Percentiles rank a stretch among this genome's conserved stretches.
These are phyloP conservation scores for Penicillium sp. DNA, from an alignment of 2,329 filamentous ascomycete genomes.

Conservation along the genomic window DNA sequence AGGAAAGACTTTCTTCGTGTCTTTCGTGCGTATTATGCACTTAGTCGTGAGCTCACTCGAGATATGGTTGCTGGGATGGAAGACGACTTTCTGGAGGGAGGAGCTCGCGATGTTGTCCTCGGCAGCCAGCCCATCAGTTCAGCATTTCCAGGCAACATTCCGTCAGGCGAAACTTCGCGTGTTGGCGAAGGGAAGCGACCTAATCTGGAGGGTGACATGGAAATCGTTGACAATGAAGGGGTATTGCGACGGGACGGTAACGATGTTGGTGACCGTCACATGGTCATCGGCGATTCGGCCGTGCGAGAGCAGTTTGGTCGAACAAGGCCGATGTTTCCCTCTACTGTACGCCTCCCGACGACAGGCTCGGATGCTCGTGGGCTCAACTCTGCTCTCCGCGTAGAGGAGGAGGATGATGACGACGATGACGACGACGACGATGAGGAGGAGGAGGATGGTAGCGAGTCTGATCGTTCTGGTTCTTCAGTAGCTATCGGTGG, in stretches of 20 bases:
- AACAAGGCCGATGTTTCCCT: conserved; percentile 38
- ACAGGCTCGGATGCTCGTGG: conserved; percentile 16
- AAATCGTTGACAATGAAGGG: conserved; percentile 64
- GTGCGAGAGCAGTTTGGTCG: conserved; percentile 41
- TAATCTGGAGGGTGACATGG: conserved; percentile 65
- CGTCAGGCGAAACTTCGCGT: conserved; percentile 64
- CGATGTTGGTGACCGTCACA: conserved; percentile 65
- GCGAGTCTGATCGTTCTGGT: conserved; percentile 28
- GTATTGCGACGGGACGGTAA: conserved; percentile 64
- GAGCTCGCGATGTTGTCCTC: conserved; percentile 75
- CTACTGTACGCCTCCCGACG: conserved; percentile 30
- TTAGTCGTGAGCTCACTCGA: conserved; percentile 85
- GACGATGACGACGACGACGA: conserved; percentile 26
- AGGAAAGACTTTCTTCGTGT: conserved; percentile 87
- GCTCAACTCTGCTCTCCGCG: background rate
- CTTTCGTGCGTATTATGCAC: conserved; percentile 88
- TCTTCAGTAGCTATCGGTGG: conserved; percentile 35
- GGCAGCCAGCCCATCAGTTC: conserved; percentile 79
- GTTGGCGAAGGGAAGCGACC: conserved; percentile 70
- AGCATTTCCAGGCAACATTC: conserved; percentile 72
- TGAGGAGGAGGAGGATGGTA: conserved; percentile 27
- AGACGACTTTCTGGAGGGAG: conserved; percentile 74
- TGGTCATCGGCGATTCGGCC: conserved; percentile 60
- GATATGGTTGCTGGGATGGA: conserved; percentile 80
- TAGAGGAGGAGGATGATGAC: conserved; percentile 16